These are phyloP conservation scores for Heliosperma pusillum DNA, from an alignment of 148 eudicot genomes.

Conservation along the genomic window DNA sequence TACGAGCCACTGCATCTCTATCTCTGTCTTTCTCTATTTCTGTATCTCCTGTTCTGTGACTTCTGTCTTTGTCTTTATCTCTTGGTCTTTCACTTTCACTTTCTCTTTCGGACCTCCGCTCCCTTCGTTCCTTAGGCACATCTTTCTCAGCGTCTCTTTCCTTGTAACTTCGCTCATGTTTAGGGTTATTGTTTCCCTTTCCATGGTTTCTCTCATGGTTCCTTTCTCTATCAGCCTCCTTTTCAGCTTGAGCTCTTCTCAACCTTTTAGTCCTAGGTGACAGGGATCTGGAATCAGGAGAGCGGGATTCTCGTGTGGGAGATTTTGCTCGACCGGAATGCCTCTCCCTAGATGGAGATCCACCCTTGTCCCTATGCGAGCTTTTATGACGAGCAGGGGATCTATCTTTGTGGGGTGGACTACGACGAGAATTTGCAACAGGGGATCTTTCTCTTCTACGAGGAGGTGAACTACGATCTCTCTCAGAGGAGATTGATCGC, in stretches of 20 bases:
- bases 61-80: conserved; percentile 27
- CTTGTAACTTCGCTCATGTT: conserved; percentile 36
- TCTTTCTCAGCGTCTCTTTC: conserved; percentile 39
- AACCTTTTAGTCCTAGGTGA: conserved; percentile 78
- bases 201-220: conserved; percentile 39
- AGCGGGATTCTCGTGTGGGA: conserved; percentile 33
- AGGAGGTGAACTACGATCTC: conserved; percentile 44
- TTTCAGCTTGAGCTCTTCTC: conserved; percentile 58
- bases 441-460: conserved; percentile 71
- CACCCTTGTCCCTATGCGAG: conserved; percentile 39
- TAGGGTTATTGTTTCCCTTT: conserved; percentile 40
- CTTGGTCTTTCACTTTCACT: conserved; percentile 31
- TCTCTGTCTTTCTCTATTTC: conserved; percentile 22
- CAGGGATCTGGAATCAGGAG: conserved; percentile 55
- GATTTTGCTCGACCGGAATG: conserved; percentile 39
- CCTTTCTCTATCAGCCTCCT: conserved; percentile 45
- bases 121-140: conserved; percentile 9
- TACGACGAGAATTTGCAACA: conserved; percentile 38
- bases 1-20: conserved; percentile 44
- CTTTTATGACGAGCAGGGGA: conserved; percentile 66
- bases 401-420: conserved; percentile 61
- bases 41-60: conserved; percentile 29
- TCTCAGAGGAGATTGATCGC: conserved; percentile 51
- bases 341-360: conserved; percentile 50
- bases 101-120: conserved; percentile 26